Evolutionary conservation across 2,329 filamentous ascomycete genomes (phyloP), one percentile per base, ranked within the genome.

Genomic region (Fusarium sp.): DNA sequence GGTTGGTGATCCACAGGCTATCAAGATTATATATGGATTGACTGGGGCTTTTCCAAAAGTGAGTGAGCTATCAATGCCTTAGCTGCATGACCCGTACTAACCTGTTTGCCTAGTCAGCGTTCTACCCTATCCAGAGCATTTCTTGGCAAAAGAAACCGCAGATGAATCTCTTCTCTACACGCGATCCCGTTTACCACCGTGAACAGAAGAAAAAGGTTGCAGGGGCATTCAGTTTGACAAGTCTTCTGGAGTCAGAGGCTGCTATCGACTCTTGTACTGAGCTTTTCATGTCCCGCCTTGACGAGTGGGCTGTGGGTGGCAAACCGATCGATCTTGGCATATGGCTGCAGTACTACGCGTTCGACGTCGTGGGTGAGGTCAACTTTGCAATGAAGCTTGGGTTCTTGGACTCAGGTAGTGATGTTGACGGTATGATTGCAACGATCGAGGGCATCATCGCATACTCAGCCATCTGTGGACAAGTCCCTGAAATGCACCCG

Each of bases 271-370:
- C 50, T 5, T 50, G 48, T 18, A 54, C 50, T 11, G 14, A 45
- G 12, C 12, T 54, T 2, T 45, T 54, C 16, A 54, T n/a, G 4
- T 50, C 30, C 4, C 30, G 30, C 2, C 48, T 50, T 20, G 48
- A 37, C 6, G 11, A 50, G 5, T 50, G 48, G 48, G 30, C 30
- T 9, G 4, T 13, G 4, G 4, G 18, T 34, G 30, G 48, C 0
- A 27, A 37, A 13, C 21, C 21, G 7, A 37, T 68, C 1, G 66
- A 71, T 3, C 54, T 72, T 20, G 63, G 69, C 1, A 55, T 48
- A 3, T 72, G 71, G 71, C 58, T 72, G 0, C 71, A 72, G 5
- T 72, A 61, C 7, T 72, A 72, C 23, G 71, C 71, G 1, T 72
- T 72, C 7, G 71, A 72, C 21, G 71, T 72, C 1, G 72, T 72